phyloP scores from a whole-genome alignment of 73 alveolate genomes.

The Blepharisma stoltei region DNA sequence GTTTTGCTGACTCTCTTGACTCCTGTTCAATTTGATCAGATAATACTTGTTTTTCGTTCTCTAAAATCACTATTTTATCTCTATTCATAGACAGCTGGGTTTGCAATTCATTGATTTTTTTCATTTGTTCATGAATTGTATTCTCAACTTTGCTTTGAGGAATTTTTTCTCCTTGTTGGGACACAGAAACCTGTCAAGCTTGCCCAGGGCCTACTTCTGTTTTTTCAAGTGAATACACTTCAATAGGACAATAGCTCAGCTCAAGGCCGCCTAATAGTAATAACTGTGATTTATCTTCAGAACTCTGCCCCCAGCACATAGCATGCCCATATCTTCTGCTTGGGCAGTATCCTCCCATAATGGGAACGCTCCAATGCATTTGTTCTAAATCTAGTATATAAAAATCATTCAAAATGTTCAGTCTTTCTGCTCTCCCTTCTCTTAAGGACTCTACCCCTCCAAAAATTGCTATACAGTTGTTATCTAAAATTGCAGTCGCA shows the following conservation, averaged over 20 bases:
- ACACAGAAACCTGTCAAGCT: background rate
- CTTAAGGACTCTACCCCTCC: constrained; percentile 27
- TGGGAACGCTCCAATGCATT: constrained; percentile 30
- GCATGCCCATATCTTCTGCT: constrained; percentile 21
- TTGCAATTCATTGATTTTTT: constrained; percentile 20
- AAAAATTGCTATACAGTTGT: constrained; percentile 27
- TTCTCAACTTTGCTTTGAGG: background rate
- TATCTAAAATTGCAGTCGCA: constrained; percentile 26
- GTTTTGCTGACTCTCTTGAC: background rate
- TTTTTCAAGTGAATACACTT: constrained; percentile 17
- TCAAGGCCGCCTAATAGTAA: constrained; percentile 27
- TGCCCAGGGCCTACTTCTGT: constrained; percentile 25
- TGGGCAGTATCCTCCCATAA: constrained; percentile 31
- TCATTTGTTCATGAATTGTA: constrained; percentile 21
- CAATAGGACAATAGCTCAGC: constrained; percentile 15
- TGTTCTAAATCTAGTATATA: constrained; percentile 11
- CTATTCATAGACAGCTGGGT: constrained; percentile 18
- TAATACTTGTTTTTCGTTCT: constrained; percentile 14
- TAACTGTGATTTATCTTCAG: constrained; percentile 14
- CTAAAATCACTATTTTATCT: constrained; percentile 22
- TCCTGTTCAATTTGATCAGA: constrained; percentile 23
- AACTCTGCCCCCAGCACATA: constrained; percentile 20
- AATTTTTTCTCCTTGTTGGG: background rate
- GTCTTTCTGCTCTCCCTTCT: constrained; percentile 31
- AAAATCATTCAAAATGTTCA: constrained; percentile 24